Conservation (phyloP, 179 eudicot species). For the Amaranthus tricolor region DNA sequence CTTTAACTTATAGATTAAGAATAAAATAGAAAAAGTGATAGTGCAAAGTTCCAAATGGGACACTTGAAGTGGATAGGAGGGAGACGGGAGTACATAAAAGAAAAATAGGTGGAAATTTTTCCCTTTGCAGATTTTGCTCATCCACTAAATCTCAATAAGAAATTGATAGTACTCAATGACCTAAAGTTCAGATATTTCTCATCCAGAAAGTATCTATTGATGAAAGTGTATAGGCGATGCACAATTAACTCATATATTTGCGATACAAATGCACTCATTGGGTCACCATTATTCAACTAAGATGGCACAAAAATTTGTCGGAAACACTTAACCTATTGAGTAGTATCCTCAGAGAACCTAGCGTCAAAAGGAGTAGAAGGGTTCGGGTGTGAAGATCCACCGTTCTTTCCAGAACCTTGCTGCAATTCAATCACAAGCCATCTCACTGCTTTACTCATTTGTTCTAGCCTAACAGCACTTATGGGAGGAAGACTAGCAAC, state of each 20-base stretch:
- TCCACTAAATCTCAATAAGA: background rate
- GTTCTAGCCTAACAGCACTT: constrained; percentile 91
- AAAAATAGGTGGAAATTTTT: background rate
- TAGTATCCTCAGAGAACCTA: constrained; percentile 66
- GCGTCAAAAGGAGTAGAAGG: constrained; percentile 69
- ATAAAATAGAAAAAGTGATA: background rate
- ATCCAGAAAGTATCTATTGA: too few species aligned
- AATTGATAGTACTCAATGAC: background rate
- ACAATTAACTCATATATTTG: background rate
- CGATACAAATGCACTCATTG: background rate
- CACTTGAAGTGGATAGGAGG: too few species aligned
- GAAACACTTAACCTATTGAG: constrained; percentile 48
- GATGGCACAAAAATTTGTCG: background rate
- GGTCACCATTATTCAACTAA: background rate
- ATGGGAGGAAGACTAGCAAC: constrained; percentile 72
- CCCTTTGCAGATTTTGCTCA: background rate
- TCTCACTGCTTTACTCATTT: constrained; percentile 96
- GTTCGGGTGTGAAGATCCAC: constrained; percentile 38
- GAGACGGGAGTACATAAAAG: too few species aligned
- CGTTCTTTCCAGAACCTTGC: constrained; percentile 65
- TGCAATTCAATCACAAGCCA: constrained; percentile 91
- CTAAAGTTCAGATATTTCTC: background rate
- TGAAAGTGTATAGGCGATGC: background rate
- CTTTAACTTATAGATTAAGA: background rate
- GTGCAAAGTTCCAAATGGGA: too few species aligned